phyloP scores from a whole-genome alignment of 2,329 filamentous ascomycete species.

The Tolypocladium ovalisporum region DNA sequence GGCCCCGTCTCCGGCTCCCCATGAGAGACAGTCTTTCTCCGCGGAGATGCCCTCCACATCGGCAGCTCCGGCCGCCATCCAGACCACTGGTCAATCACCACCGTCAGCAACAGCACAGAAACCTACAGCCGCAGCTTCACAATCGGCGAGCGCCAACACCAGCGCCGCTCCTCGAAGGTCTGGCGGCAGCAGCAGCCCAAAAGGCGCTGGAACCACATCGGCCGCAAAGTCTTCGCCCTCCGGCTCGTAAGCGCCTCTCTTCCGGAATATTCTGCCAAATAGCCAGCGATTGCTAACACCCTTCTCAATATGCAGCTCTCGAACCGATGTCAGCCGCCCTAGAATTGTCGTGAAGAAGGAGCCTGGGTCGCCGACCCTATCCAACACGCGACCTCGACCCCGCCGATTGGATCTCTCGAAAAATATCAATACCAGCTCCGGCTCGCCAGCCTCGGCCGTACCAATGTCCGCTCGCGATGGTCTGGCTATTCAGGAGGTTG shows the following conservation, averaged over 20 bases:
- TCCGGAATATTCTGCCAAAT: background rate
- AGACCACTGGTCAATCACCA: conserved; percentile 11
- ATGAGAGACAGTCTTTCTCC: conserved; percentile 49
- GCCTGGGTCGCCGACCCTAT: conserved; percentile 73
- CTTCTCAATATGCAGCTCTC: conserved; percentile 5
- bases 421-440: conserved; percentile 38
- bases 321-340: conserved; percentile 33
- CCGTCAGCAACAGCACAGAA: conserved; percentile 35
- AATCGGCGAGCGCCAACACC: conserved; percentile 17
- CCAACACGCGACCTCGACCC: conserved; percentile 56
- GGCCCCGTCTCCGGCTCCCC: conserved; percentile 57
- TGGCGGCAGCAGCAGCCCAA: conserved; percentile 44
- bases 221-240: conserved; percentile 44
- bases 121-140: conserved; percentile 20
- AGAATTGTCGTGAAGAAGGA: conserved; percentile 97
- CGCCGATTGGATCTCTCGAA: conserved; percentile 65
- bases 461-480: conserved; percentile 72
- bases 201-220: conserved; percentile 20
- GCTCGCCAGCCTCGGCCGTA: conserved; percentile 50
- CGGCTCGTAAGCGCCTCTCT: conserved; percentile 41
- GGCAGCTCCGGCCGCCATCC: conserved; percentile 16
- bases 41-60: conserved; percentile 34
- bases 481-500: conserved; percentile 81
- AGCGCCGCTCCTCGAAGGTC: conserved; percentile 34
- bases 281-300: background rate